These are phyloP conservation scores for Salix brachista DNA, from an alignment of 345 rosid species.

Conservation along the genomic window DNA sequence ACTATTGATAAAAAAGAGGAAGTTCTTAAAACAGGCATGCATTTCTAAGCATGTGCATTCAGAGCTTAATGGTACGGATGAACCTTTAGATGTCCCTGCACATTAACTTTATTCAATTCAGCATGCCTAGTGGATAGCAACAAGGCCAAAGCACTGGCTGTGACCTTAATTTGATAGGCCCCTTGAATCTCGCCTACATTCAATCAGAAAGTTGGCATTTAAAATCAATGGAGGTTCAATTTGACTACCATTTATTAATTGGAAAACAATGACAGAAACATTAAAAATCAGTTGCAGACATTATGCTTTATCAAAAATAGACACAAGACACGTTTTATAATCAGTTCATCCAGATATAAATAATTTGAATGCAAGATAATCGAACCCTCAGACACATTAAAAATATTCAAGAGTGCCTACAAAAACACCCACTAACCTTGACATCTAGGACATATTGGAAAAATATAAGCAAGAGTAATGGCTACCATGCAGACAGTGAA, in stretches of 20 bases:
- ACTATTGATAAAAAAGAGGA: constrained; percentile 32
- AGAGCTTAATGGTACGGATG: constrained; percentile 2
- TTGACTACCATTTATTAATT: background rate
- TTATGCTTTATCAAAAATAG: background rate
- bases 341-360: background rate
- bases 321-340: background rate
- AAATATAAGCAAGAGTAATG: background rate
- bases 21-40: constrained; percentile 13
- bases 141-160: constrained; percentile 76
- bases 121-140: constrained; percentile 69
- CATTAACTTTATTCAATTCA: constrained; percentile 65
- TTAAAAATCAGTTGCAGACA: background rate
- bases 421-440: background rate
- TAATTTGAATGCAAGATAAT: background rate
- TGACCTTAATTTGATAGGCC: constrained; percentile 80
- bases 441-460: background rate
- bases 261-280: too few species aligned
- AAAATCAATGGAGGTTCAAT: constrained; percentile 5
- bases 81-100: constrained; percentile 77
- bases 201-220: background rate
- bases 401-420: background rate
- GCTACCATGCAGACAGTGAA: background rate
- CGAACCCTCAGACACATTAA: background rate
- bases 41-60: background rate
- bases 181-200: constrained; percentile 81